Evolutionary conservation across 2,329 filamentous ascomycete genomes (phyloP).

Genomic region (Thermothelomyces thermophilus): DNA sequence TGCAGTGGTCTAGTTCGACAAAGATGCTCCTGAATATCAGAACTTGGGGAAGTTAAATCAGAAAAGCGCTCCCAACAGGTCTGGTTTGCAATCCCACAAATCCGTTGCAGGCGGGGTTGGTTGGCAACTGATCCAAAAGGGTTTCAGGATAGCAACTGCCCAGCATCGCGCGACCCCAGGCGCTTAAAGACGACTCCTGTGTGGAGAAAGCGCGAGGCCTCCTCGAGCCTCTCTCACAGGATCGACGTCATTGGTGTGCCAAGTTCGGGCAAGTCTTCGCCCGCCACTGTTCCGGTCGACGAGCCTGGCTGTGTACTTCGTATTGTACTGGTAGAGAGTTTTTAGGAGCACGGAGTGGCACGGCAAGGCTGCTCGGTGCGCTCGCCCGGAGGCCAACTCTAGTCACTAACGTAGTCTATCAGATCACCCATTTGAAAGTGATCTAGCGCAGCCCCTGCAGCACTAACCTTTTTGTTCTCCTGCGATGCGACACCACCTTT

Average conservation of each 20-base stretch:
- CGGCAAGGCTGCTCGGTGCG: too few relatives aligned
- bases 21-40: not conserved
- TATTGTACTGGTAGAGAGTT: too few relatives aligned
- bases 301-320: too few relatives aligned
- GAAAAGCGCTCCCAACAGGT: not conserved
- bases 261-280: constrained; percentile 1
- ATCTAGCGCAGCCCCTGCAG: not conserved
- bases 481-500: not conserved
- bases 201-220: constrained; percentile 26
- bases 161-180: constrained; percentile 23
- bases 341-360: too few relatives aligned
- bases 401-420: too few relatives aligned
- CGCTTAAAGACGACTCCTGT: constrained; percentile 26
- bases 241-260: constrained; percentile 25
- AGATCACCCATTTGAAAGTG: too few relatives aligned
- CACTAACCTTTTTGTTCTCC: not conserved
- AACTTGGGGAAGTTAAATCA: not conserved
- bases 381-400: too few relatives aligned
- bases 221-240: constrained; percentile 10
- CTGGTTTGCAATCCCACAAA: constrained; percentile 2
- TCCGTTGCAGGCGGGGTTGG: constrained; percentile 14
- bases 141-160: constrained; percentile 24
- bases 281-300: not conserved
- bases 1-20: not conserved
- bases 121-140: constrained; percentile 6